These are phyloP conservation scores for Leccinum subrobustum DNA, from an alignment of 1,284 basidiomycete species.

Conservation along the genomic window DNA sequence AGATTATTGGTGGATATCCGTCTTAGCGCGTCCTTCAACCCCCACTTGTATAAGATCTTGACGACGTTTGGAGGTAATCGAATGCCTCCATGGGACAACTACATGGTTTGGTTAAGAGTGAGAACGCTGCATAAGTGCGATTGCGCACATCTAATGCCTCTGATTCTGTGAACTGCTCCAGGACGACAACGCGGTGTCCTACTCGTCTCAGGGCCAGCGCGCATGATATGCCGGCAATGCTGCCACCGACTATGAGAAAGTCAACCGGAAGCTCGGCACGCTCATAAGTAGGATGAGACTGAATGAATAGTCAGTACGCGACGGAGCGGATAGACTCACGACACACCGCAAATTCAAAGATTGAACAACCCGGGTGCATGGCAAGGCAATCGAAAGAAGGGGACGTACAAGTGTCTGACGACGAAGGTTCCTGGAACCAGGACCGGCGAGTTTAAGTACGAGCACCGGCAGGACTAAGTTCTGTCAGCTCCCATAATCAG, in stretches of 20 bases:
- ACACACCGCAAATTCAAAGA: conserved; percentile 22
- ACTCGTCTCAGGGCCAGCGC: conserved; percentile 53
- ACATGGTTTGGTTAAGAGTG: not conserved
- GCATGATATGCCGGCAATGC: conserved; percentile 51
- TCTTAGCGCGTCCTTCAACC: conserved; percentile 40
- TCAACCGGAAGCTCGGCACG: conserved; percentile 35
- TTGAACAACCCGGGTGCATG: not conserved
- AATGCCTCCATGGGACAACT: conserved; percentile 38
- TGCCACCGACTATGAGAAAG: conserved; percentile 52
- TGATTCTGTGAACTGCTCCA: conserved; percentile 45
- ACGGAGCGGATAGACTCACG: not conserved
- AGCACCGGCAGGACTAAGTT: conserved; percentile 14
- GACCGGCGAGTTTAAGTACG: conserved; percentile 17
- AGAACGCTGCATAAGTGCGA: not conserved
- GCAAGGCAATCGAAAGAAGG: not conserved
- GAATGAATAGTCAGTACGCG: conserved; percentile 1
- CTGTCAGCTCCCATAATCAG: conserved; percentile 23
- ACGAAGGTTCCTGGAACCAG: not conserved
- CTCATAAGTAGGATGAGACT: conserved; percentile 17
- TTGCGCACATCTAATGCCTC: conserved; percentile 33
- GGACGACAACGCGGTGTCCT: conserved; percentile 53
- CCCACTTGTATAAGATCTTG: conserved; percentile 59
- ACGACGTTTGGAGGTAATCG: conserved; percentile 56
- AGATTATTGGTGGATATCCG: conserved; percentile 39
- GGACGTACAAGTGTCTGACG: not conserved